Base-by-base conservation (phyloP, 495 filamentous ascomycete genomes). In the Lindgomyces ingoldianus region DNA sequence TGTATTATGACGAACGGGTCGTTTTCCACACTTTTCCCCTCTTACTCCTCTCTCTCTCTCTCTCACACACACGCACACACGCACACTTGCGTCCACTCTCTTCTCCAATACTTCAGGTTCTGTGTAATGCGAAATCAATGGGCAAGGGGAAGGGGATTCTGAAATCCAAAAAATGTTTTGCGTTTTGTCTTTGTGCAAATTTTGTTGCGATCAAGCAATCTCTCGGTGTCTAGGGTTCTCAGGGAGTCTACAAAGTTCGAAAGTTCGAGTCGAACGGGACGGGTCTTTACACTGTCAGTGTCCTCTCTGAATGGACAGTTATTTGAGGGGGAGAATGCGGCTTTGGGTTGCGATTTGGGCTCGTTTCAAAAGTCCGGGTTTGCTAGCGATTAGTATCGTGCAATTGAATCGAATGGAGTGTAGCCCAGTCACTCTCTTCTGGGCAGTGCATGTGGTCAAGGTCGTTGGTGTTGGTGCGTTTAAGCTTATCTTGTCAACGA, bases 1-100 rank as follows among this genome's bases (percentile, higher is more conserved):
- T 68, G 65, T 68, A 68, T 63, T 68, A 68, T 68, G 65, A 68
- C 39, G 57, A 61, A 67, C 25, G n/a, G 62, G 62, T 19, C 33
- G 8, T 18, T 55, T 63, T 49, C 45, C 25, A 12, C 41, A 12
- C 21, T 47, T 18, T 19, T 52, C 14, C 22, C 53, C 30, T 52
- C 24, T 30, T 14, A 29, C 60, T 68, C 41, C 22, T 49, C 53
- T 57, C 16, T 26, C 21, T 30, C 44, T 29, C 50, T 41, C 33
- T 61, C 55, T 22, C 24, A n/a, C n/a, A n/a, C n/a, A n/a, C n/a
- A n/a, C n/a, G n/a, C n/a, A n/a, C n/a, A n/a, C n/a, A n/a, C n/a
- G n/a, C n/a, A 41, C 24, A 18, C 18, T 42, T 18, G 39, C 44
- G 18, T 46, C 36, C n/a, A 41, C 47, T 33, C 63, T 55, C 45